Evolutionary conservation across 75 land plant species (phyloP).

Genomic region (Cunninghamia lanceolata): DNA sequence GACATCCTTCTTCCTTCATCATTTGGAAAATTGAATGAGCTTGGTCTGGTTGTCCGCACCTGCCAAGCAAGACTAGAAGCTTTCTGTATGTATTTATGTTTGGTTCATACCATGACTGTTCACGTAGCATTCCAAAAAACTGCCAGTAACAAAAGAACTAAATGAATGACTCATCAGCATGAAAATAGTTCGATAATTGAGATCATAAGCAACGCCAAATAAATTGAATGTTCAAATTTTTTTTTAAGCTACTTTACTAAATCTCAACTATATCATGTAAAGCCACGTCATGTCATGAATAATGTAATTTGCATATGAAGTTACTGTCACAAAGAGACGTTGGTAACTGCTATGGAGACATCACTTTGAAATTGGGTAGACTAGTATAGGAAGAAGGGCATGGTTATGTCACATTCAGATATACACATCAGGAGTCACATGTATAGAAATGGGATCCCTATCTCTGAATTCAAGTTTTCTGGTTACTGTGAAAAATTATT

Average conservation of each 20-base stretch:
- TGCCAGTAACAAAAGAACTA: constrained; percentile 17
- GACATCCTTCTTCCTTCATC: constrained; percentile 68
- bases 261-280: neutral
- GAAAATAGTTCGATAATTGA: neutral
- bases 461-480: neutral
- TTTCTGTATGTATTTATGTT: constrained; percentile 79
- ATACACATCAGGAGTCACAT: neutral
- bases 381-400: neutral
- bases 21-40: constrained; percentile 59
- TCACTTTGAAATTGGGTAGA: neutral
- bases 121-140: constrained; percentile 87
- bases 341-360: neutral
- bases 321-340: neutral
- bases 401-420: neutral
- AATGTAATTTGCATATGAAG: neutral
- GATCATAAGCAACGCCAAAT: neutral
- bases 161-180: neutral
- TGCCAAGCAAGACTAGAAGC: constrained; percentile 78
- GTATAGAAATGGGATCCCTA: neutral
- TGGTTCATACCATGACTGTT: constrained; percentile 82
- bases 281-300: too few species aligned
- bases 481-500: neutral
- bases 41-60: constrained; percentile 61
- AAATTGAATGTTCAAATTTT: neutral
- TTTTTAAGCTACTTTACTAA: neutral